Conservation (phyloP, 352 stramenopile genomes). For the Phytopythium helicoides region DNA sequence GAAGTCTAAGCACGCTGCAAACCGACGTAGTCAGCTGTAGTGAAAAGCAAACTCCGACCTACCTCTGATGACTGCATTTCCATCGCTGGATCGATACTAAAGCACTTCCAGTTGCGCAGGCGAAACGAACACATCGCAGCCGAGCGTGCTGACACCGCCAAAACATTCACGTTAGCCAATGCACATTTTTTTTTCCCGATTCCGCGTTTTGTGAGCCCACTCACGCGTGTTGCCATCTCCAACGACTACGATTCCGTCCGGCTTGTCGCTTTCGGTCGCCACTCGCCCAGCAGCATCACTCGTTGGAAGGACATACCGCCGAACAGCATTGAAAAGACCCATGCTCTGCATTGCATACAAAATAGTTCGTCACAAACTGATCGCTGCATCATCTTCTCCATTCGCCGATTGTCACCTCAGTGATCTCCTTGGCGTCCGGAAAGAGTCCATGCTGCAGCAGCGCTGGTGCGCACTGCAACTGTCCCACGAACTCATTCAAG, state of each 20-base stretch:
- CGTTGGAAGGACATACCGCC: conserved; percentile 52
- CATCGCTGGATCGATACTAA: conserved; percentile 79
- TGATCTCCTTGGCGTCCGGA: conserved; percentile 82
- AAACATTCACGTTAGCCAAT: conserved; percentile 3
- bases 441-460: conserved; percentile 75
- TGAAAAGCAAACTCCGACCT: neutral
- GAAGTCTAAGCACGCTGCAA: conserved; percentile 1
- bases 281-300: conserved; percentile 9
- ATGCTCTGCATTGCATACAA: conserved; percentile 62
- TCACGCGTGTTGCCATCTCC: conserved; percentile 78
- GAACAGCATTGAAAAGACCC: conserved; percentile 80
- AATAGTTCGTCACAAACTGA: too few relatives aligned
- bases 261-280: conserved; percentile 11
- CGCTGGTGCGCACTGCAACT: conserved; percentile 65
- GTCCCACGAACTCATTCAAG: conserved; percentile 83
- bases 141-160: conserved; percentile 44
- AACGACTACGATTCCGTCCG: conserved; percentile 76
- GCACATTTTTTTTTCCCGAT: conserved; percentile 1
- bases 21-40: neutral
- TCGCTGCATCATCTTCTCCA: too few relatives aligned
- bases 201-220: conserved; percentile 2
- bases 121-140: conserved; percentile 76
- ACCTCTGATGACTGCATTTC: conserved; percentile 50
- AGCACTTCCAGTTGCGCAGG: conserved; percentile 71
- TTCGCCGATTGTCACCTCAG: conserved; percentile 66